Conservation (phyloP, 352 stramenopile genomes). For the Globisporangium lucens region DNA sequence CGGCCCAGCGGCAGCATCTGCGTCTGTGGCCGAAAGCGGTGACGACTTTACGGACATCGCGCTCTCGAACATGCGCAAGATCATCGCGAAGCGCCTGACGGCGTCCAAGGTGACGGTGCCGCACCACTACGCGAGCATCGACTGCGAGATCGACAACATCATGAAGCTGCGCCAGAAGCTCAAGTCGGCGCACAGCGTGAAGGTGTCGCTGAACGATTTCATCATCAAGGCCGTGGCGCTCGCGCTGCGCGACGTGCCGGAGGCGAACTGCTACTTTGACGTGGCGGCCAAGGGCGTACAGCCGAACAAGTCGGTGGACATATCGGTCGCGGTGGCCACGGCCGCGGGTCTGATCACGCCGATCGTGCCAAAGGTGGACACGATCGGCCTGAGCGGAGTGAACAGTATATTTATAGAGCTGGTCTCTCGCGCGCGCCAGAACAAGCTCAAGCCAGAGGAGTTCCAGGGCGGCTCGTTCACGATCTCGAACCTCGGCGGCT, state of each 20-base stretch:
- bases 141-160: conserved; percentile 94
- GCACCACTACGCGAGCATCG: conserved; percentile 96
- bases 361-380: conserved; percentile 95
- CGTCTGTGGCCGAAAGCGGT: conserved; percentile 13
- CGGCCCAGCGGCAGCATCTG: neutral
- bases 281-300: conserved; percentile 56
- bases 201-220: conserved; percentile 99
- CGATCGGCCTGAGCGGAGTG: conserved; percentile 93
- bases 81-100: conserved; percentile 97
- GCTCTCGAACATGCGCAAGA: conserved; percentile 97
- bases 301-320: conserved; percentile 91
- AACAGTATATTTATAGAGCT: conserved; percentile 97
- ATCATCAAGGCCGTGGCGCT: conserved; percentile 97
- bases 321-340: conserved; percentile 98
- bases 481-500: conserved; percentile 98
- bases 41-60: conserved; percentile 80
- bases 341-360: conserved; percentile 98
- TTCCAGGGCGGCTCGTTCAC: conserved; percentile 99
- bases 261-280: conserved; percentile 88
- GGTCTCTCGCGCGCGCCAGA: conserved; percentile 91
- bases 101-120: conserved; percentile 96
- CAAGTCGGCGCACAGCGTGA: conserved; percentile 91
- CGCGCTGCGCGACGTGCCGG: conserved; percentile 95
- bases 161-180: conserved; percentile 92
- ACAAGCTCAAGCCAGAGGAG: conserved; percentile 98